These are phyloP conservation scores for Lactarius evosmus DNA, from an alignment of 768 basidiomycete genomes.

Conservation along the genomic window DNA sequence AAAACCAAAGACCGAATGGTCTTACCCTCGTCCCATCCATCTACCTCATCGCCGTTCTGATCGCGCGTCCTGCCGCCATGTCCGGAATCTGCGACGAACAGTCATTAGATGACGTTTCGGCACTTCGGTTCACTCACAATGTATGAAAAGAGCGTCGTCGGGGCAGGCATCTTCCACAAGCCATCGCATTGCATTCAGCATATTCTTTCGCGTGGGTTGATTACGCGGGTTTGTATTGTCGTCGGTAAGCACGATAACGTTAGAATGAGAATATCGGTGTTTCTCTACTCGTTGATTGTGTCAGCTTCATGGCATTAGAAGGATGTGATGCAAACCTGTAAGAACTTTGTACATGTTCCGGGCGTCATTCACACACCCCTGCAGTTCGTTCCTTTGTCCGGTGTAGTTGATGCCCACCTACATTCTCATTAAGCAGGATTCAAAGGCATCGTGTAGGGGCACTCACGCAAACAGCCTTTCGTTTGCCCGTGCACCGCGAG, in stretches of 20 bases:
- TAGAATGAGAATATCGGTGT: conserved; percentile 42
- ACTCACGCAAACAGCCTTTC: conserved; percentile 84
- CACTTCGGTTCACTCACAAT: conserved; percentile 50
- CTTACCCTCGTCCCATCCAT: conserved; percentile 78
- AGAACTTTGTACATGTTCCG: conserved; percentile 78
- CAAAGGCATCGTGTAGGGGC: background rate
- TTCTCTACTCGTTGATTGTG: conserved; percentile 16
- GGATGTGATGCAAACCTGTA: conserved; percentile 45
- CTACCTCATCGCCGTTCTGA: conserved; percentile 74
- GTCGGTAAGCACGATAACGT: conserved; percentile 87
- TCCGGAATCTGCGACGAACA: conserved; percentile 62
- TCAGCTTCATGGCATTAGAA: conserved; percentile 5
- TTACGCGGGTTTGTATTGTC: conserved; percentile 58
- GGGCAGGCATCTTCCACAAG: conserved; percentile 76
- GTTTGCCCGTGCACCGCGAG: conserved; percentile 83
- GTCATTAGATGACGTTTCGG: background rate
- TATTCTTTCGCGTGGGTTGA: conserved; percentile 77
- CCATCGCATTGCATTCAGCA: conserved; percentile 87
- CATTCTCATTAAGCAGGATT: background rate
- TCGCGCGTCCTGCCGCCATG: conserved; percentile 93
- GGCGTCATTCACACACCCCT: conserved; percentile 92
- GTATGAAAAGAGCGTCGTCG: conserved; percentile 88
- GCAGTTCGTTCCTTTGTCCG: conserved; percentile 61
- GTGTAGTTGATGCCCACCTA: conserved; percentile 90
- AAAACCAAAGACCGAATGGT: background rate